Conservation (phyloP, 148 eudicot species). For the Silene latifolia region DNA sequence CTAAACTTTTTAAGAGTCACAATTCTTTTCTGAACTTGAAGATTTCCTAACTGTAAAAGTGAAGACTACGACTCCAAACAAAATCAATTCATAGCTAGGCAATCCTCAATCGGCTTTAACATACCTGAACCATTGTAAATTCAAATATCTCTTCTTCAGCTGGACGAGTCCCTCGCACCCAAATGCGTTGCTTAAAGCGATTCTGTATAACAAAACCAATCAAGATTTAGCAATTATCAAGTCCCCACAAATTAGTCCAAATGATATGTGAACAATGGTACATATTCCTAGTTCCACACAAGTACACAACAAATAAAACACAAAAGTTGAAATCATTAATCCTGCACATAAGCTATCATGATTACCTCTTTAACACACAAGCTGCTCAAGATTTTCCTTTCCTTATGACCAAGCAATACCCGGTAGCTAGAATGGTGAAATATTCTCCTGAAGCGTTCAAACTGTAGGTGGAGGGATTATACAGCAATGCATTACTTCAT, state of each 20-base stretch:
- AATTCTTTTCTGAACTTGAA: not conserved
- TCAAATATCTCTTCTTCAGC: conserved; percentile 87
- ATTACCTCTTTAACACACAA: conserved; percentile 74
- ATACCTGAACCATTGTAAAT: conserved; percentile 88
- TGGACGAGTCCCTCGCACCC: conserved; percentile 88
- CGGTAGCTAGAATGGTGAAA: conserved; percentile 88
- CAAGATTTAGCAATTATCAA: conserved; percentile 10
- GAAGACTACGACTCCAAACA: not conserved
- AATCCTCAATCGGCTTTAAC: not conserved
- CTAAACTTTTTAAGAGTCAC: too few species aligned
- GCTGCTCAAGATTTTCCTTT: conserved; percentile 78
- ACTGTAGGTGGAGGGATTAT: conserved; percentile 39
- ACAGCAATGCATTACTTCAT: not conserved
- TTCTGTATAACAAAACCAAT: conserved; percentile 38
- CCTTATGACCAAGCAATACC: conserved; percentile 80
- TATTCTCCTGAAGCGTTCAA: conserved; percentile 87
- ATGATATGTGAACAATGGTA: conserved; percentile 6
- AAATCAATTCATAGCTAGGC: not conserved
- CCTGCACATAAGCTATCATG: not conserved
- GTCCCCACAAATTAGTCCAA: conserved; percentile 11
- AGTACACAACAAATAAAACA: not conserved
- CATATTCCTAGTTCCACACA: not conserved
- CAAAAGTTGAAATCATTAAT: not conserved
- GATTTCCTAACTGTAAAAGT: not conserved
- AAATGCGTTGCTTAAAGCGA: conserved; percentile 77